phyloP scores from a whole-genome alignment of 345 rosid genomes.

The Cardamine resedifolia region DNA sequence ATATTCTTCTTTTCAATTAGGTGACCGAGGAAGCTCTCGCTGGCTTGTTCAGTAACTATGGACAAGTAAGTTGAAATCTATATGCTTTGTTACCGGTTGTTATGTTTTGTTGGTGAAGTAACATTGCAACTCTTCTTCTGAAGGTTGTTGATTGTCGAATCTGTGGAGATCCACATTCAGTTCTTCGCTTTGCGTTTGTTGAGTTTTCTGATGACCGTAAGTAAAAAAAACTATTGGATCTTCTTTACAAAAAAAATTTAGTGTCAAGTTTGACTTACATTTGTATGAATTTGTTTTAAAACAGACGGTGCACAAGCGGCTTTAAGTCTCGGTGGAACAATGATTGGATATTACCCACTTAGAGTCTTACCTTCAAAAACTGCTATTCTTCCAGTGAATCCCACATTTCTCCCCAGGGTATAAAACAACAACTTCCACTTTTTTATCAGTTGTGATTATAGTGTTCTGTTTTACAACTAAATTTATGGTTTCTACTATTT shows the following conservation, averaged over 20 bases:
- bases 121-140: conserved; percentile 28
- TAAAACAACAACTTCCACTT: conserved; percentile 1
- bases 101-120: not conserved
- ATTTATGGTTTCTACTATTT: not conserved
- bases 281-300: conserved; percentile 21
- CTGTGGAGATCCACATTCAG: conserved; percentile 88
- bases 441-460: not conserved
- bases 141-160: conserved; percentile 97
- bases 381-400: conserved; percentile 96
- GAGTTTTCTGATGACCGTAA: conserved; percentile 87
- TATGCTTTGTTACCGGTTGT: not conserved
- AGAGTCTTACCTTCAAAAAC: conserved; percentile 91
- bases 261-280: conserved; percentile 6
- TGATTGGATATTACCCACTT: conserved; percentile 82
- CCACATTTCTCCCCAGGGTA: conserved; percentile 90
- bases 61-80: conserved; percentile 57
- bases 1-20: conserved; percentile 35
- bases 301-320: conserved; percentile 81
- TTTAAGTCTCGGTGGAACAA: conserved; percentile 66
- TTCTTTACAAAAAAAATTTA: not conserved
- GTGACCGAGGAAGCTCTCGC: conserved; percentile 88
- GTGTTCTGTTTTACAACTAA: not conserved
- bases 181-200: conserved; percentile 92
- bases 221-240: conserved; percentile 18
- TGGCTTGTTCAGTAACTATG: conserved; percentile 66